phyloP scores from a whole-genome alignment of 768 basidiomycete genomes.

The Kwoniella mangroviensis region DNA sequence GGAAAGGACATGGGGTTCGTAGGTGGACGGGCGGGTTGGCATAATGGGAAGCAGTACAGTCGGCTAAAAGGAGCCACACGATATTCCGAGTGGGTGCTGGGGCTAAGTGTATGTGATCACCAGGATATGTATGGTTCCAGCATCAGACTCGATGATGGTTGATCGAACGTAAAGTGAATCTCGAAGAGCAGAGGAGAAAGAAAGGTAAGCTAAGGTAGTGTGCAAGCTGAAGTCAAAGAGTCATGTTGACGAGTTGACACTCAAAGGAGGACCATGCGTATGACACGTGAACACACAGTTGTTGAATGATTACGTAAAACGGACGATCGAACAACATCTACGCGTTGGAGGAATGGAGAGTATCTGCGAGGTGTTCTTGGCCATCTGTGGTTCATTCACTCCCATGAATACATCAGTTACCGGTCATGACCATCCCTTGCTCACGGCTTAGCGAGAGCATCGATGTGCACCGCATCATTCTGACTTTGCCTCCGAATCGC shows the following conservation, averaged over 20 bases:
- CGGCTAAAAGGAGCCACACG: too few species aligned
- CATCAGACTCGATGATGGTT: too few species aligned
- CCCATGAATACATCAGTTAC: too few species aligned
- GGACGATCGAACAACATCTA: too few species aligned
- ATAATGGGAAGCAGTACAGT: neutral
- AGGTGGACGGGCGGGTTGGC: conserved; percentile 17
- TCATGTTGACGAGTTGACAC: neutral
- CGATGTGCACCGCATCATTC: neutral
- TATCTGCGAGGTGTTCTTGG: too few species aligned
- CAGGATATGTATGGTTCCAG: too few species aligned
- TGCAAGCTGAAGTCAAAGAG: neutral
- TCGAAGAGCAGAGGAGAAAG: neutral
- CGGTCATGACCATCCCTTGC: too few species aligned
- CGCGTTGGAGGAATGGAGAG: too few species aligned
- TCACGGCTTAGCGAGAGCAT: neutral
- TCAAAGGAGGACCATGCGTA: neutral
- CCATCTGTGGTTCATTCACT: too few species aligned
- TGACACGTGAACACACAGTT: neutral
- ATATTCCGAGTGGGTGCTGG: too few species aligned
- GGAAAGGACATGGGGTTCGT: conserved; percentile 17
- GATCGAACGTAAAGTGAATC: too few species aligned
- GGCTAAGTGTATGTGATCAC: too few species aligned
- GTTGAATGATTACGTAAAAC: neutral
- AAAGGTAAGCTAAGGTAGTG: neutral
- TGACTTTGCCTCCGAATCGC: neutral